Base-by-base conservation (phyloP, 345 rosid species). In the Salix purpurea region DNA sequence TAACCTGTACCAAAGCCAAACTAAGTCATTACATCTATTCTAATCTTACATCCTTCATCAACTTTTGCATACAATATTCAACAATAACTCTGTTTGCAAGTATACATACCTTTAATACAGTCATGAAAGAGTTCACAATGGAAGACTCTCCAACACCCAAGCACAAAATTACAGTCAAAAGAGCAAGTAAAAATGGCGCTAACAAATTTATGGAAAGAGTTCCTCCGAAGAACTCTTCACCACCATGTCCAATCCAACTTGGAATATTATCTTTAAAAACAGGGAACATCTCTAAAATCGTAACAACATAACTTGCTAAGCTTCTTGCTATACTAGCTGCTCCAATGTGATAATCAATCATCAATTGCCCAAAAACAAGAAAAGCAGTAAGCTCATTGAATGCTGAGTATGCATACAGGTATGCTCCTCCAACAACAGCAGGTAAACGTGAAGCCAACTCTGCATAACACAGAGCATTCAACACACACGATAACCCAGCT, bases 311-410 rank as follows among this genome's bases (percentile, higher is more conserved):
- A 83, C 97, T 88, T 2, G 98, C 92, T 77, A 96, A 84, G 77
- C 99, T 96, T 48, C 98, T 89, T 0, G 99, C 95, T 73, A 96
- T 96, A 78, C 97, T 96, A 61, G 99, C 99, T 0, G 98, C 98
- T 7, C 97, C 99, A 19, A 95, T 93, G 78, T 95, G 99, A 82
- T 95, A 95, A 78, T 95, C 99, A 61, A 91, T 81, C 99, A 93
- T 93, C 71, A 95, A 81, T 67, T 95, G 99, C 4, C 90, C 87
- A 79, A 96, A 96, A 28, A 96, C 97, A 52, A 96, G 97, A 79
- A 96, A 96, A 48, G 97, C 97, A 8, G 96, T 94, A 69, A 92
- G 85, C 77, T 96, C 98, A 78, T 93, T 93, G 88, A 95, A 91
- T 65, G 99, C 97, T 44, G 98, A 77, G 62, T 93, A 91, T 0